Percentiles rank a stretch among this genome's conserved stretches.
Conservation (phyloP, 345 rosid species). For the Isatis tinctoria region DNA sequence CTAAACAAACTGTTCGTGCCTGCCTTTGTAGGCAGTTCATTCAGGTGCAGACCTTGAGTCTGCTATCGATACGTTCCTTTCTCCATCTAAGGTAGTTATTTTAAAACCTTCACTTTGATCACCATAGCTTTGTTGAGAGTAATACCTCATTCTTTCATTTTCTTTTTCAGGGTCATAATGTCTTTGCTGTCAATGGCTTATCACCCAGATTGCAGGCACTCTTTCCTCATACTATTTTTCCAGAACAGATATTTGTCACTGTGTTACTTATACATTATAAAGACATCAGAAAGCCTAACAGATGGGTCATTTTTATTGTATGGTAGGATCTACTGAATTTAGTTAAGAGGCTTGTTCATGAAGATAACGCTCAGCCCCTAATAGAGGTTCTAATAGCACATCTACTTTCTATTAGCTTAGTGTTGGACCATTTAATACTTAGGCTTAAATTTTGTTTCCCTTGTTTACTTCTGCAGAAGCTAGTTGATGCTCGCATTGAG, state of each 20-base stretch:
- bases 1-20: not conserved
- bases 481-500: constrained; percentile 94
- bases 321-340: constrained; percentile 67
- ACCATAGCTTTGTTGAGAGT: not conserved
- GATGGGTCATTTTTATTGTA: not conserved
- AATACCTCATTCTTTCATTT: constrained; percentile 20
- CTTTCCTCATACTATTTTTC: not conserved
- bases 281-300: not conserved
- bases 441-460: not conserved
- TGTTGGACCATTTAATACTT: not conserved
- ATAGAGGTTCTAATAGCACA: constrained; percentile 57
- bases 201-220: constrained; percentile 33
- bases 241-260: not conserved
- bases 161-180: constrained; percentile 69
- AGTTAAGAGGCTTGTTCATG: constrained; percentile 65
- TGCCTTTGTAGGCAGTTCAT: constrained; percentile 77
- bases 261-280: not conserved
- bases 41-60: constrained; percentile 99
- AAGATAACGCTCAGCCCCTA: constrained; percentile 61
- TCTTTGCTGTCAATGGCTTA: constrained; percentile 51
- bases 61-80: constrained; percentile 59
- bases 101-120: not conserved
- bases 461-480: constrained; percentile 44
- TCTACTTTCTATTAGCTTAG: not conserved
- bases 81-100: constrained; percentile 23